A percentile compares a stretch with the other conserved stretches of the same genome.
phyloP scores from a whole-genome alignment of 768 basidiomycete genomes.

The Tricholomella constricta region DNA sequence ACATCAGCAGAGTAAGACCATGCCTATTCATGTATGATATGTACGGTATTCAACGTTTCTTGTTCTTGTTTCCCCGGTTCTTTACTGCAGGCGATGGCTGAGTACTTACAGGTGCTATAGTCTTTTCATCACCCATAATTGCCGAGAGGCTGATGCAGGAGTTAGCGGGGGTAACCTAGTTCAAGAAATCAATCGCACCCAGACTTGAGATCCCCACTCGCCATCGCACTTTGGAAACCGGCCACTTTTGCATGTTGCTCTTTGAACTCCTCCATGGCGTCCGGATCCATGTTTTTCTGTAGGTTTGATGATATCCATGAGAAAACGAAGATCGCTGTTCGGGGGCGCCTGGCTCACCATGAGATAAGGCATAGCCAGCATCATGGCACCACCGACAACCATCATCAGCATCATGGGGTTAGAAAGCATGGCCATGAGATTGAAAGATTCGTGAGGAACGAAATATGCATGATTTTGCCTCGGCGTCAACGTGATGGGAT shows the following conservation, averaged over 20 bases:
- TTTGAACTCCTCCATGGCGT: constrained; percentile 63
- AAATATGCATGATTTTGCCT: constrained; percentile 65
- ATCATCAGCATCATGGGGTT: constrained; percentile 87
- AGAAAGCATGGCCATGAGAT: constrained; percentile 71
- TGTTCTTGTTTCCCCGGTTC: constrained; percentile 35
- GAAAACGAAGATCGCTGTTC: not conserved
- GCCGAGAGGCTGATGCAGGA: constrained; percentile 43
- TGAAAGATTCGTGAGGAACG: constrained; percentile 71
- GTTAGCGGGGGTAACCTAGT: not conserved
- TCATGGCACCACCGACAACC: constrained; percentile 64
- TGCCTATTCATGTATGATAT: not conserved
- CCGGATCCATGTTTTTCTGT: constrained; percentile 79
- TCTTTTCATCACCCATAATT: constrained; percentile 29
- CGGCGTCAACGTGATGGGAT: constrained; percentile 61
- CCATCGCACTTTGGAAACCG: constrained; percentile 56
- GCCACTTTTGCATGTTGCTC: constrained; percentile 59
- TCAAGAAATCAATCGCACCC: constrained; percentile 39
- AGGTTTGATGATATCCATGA: not conserved
- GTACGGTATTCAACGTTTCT: constrained; percentile 30
- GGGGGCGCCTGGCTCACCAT: constrained; percentile 50
- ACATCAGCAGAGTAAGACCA: not conserved
- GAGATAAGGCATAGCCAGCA: constrained; percentile 74
- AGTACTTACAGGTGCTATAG: not conserved
- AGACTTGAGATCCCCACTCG: constrained; percentile 58
- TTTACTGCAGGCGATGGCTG: constrained; percentile 13